A percentile compares a stretch with the other conserved stretches of the same genome.
These are phyloP conservation scores for Dendrocalamus latiflorus DNA, from an alignment of 202 grass and related monocot species.

Conservation along the genomic window DNA sequence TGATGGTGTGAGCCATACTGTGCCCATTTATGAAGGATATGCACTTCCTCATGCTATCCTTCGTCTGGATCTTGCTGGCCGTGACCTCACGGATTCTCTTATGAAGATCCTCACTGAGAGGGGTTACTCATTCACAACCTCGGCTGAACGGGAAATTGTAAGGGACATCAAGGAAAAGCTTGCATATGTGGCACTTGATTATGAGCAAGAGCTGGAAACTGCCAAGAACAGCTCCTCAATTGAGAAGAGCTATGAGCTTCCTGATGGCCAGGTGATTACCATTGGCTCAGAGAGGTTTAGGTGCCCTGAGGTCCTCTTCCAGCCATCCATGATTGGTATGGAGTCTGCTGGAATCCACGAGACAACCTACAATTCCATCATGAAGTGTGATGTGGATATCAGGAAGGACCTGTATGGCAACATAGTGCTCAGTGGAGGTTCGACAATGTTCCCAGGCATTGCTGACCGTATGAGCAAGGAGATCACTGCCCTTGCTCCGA, in stretches of 20 bases:
- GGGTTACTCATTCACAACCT: constrained; percentile 46
- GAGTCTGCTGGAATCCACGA: constrained; percentile 50
- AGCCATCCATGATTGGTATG: constrained; percentile 55
- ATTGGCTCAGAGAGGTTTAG: constrained; percentile 51
- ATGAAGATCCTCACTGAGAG: constrained; percentile 59
- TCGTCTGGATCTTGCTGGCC: neutral
- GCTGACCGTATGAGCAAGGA: constrained; percentile 55
- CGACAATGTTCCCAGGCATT: constrained; percentile 49
- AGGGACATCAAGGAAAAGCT: neutral
- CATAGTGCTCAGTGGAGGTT: constrained; percentile 47
- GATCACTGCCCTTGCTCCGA: constrained; percentile 44
- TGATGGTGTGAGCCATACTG: constrained; percentile 45
- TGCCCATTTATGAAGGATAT: constrained; percentile 10
- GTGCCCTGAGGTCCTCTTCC: constrained; percentile 54
- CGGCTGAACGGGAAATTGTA: neutral
- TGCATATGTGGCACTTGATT: neutral
- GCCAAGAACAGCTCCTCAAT: constrained; percentile 44
- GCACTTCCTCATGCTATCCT: neutral
- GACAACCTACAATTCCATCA: constrained; percentile 27
- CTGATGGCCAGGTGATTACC: constrained; percentile 33
- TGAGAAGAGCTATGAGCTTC: constrained; percentile 39
- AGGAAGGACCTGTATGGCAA: constrained; percentile 23
- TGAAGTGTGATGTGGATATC: neutral
- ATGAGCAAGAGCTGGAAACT: neutral
- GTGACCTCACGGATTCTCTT: constrained; percentile 38